A percentile compares a stretch with the other conserved stretches of the same genome.
phyloP scores from a whole-genome alignment of 345 rosid species.

The Microcos paniculata region DNA sequence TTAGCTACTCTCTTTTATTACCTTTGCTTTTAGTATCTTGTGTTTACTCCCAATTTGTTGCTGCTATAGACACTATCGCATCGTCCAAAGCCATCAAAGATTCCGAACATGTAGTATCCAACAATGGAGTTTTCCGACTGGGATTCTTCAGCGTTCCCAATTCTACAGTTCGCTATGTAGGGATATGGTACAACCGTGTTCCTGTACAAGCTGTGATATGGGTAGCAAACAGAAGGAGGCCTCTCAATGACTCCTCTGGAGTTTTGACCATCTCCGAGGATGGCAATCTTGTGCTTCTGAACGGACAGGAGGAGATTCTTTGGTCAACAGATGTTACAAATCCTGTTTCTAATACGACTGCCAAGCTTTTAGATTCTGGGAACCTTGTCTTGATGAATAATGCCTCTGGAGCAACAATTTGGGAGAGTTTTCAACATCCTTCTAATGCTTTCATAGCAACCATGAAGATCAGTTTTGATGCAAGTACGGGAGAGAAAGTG shows the following conservation, averaged over 20 bases:
- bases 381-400: constrained; percentile 41
- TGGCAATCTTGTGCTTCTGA: constrained; percentile 48
- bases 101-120: constrained; percentile 32
- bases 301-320: constrained; percentile 31
- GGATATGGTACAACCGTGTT: constrained; percentile 47
- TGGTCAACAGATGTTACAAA: constrained; percentile 56
- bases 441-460: constrained; percentile 25
- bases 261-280: constrained; percentile 32
- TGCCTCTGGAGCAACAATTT: constrained; percentile 23
- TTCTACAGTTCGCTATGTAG: constrained; percentile 40
- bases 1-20: no score
- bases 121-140: constrained; percentile 30
- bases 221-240: constrained; percentile 53
- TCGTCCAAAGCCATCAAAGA: constrained; percentile 31
- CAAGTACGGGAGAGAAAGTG: constrained; percentile 24
- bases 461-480: constrained; percentile 35
- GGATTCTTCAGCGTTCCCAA: constrained; percentile 55
- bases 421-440: constrained; percentile 63
- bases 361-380: constrained; percentile 47
- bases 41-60: constrained; percentile 15
- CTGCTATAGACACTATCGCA: constrained; percentile 30
- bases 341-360: constrained; percentile 27
- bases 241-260: constrained; percentile 45
- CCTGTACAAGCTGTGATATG: no score
- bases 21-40: neutral